Evolutionary conservation across 2,329 filamentous ascomycete genomes (phyloP), one percentile per base, ranked within the genome.

Genomic region (Lachnellula suecica): DNA sequence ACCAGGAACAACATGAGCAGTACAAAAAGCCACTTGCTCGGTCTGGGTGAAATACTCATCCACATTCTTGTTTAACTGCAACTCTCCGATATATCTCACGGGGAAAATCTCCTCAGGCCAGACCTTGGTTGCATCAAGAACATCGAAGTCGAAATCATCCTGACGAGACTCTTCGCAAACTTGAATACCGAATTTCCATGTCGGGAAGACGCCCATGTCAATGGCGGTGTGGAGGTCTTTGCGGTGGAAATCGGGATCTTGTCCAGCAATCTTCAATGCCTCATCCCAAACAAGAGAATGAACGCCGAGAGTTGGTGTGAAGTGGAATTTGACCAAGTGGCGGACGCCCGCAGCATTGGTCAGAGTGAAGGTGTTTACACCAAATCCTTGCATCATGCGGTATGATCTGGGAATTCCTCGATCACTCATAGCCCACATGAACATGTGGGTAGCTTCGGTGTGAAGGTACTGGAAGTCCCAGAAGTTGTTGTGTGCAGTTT

Each of bases 351-450:
- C 77, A 22, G 77, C 79, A 54, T 91, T 91, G 55, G 77, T 74
- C 2, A 91, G 76, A 0, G 81, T 87, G 62, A 77, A 93, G 0
- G 89, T 92, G 70, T 93, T 91, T 60, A 93, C 89, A 49, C 89
- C 88, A 52, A 92, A 93, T 0, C 89, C 89, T 60, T 93, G 87
- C 86, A 93, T 91, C 87, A 91, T 91, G 22, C 89, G 83, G 70
- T 79, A 91, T 0, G 85, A 89, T 2, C 87, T 80, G 1, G 88
- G 88, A 51, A 90, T 90, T 0, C 78, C 77, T 24, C 87, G 79
- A 66, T 91, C 89, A 8, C 82, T 87, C 84, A 91, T 89, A 25
- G 83, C 74, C 88, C 88, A 92, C 76, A 89, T 83, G 60, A 82
- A 87, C 85, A 90, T 91, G 67, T 91, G 87, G 0, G 87, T 89